Evolutionary conservation across 352 stramenopile species (phyloP), one percentile per base, ranked within the genome.

Genomic region (Phytophthora chlamydospora): DNA sequence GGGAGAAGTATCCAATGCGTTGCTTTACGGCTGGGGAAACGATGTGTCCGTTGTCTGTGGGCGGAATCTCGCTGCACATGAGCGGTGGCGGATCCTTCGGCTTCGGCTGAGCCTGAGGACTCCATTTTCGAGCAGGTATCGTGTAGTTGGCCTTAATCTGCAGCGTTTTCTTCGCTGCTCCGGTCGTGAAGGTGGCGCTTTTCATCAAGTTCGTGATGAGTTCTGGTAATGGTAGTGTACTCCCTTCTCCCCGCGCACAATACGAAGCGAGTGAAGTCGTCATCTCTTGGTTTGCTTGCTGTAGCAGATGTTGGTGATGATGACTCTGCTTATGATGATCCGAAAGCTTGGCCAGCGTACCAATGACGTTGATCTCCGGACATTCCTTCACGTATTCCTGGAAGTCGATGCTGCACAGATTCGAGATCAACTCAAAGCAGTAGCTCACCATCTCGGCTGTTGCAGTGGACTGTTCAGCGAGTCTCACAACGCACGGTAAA

Each of bases 361-460:
- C 74, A 39, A 93, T 78, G 27, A 93, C 79, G 42, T 93, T 93
- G 58, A 89, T 84, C 34, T 86, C 75, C 0, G 65, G 65, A 12
- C 57, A 56, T 6, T 71, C 34, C 9, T 69, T 68, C 17, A 68
- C 44, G 32, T 76, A 69, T 9, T 76, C 61, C 19, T 91, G 77
- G 60, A 83, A 93, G 57, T 87, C 64, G 29, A 81, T 56, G 1
- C 68, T 73, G 43, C 85, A 91, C 4, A 91, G 36, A 33, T 89
- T 89, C 10, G 85, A 89, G 29, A 92, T 73, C 16, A 93, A 75
- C 53, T 89, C 80, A 50, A 93, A 93, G 63, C 79, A 91, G 38
- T 75, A 70, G n/a, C 16, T 58, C 0, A 81, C 57, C 9, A 90
- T 61, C 32, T 84, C 73, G 11, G 35, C 19, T 29, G 62, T 66